A percentile compares a stretch with the other conserved stretches of the same genome.
Conservation (phyloP, 129 eudicot genomes). For the Centella asiatica region DNA sequence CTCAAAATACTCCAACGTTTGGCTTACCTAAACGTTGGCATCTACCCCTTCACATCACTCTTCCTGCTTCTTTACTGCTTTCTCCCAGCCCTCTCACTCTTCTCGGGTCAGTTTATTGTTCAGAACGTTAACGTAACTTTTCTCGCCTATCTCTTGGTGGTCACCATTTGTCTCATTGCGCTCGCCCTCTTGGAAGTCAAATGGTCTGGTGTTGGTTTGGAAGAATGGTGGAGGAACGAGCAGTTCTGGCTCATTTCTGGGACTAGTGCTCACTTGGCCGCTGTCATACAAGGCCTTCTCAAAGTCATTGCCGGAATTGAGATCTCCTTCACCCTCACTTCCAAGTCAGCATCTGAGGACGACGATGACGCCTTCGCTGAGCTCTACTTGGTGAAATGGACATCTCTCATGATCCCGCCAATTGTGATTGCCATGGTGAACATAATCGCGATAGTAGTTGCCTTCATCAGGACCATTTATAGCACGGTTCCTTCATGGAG, state of each 20-base stretch:
- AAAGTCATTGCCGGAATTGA: slow-evolving; percentile 17
- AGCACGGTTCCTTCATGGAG: slow-evolving; percentile 12
- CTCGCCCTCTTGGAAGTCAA: slow-evolving; percentile 15
- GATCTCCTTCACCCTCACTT: slow-evolving; percentile 17
- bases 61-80: slow-evolving; percentile 16
- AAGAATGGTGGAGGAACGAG: slow-evolving; percentile 25
- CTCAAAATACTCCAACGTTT: slow-evolving; percentile 18
- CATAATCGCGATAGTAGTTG: slow-evolving; percentile 5
- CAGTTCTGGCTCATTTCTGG: slow-evolving; percentile 23
- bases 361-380: slow-evolving; percentile 1
- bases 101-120: slow-evolving; percentile 21
- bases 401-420: slow-evolving; percentile 18
- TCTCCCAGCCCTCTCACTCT: slow-evolving; percentile 20
- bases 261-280: slow-evolving; percentile 16
- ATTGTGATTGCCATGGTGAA: slow-evolving; percentile 18
- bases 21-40: slow-evolving; percentile 17
- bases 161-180: slow-evolving; percentile 13
- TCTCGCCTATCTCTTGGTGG: slow-evolving; percentile 7
- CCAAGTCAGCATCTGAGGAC: slow-evolving; percentile 11
- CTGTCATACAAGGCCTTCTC: slow-evolving; percentile 18
- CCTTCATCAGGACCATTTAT: slow-evolving; percentile 10
- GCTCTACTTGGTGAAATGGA: slow-evolving; percentile 16
- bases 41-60: slow-evolving; percentile 16
- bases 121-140: slow-evolving; percentile 15
- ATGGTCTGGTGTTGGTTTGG: slow-evolving; percentile 18